These are phyloP conservation scores for Letharia lupina DNA, from an alignment of 495 filamentous ascomycete genomes.

Conservation along the genomic window DNA sequence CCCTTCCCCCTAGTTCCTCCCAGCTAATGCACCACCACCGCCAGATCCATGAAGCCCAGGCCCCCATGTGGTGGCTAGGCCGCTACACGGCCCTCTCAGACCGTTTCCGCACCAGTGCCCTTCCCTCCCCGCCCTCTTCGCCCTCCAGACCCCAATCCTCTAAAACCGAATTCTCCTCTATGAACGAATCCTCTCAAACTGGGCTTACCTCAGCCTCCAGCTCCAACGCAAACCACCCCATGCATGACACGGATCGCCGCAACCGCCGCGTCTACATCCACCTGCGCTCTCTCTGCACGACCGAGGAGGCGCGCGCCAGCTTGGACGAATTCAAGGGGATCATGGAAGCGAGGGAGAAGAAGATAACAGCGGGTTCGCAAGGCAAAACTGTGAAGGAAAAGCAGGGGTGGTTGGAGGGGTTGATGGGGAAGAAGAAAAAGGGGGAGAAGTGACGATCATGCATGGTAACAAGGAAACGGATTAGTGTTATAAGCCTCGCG, in stretches of 20 bases:
- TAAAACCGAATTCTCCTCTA: conserved; percentile 12
- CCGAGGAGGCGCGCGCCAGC: conserved; percentile 40
- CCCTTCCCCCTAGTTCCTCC: not conserved
- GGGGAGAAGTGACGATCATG: not conserved
- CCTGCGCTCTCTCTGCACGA: conserved; percentile 41
- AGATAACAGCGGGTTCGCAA: conserved; percentile 3
- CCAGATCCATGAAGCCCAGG: conserved; percentile 20
- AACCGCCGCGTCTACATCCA: conserved; percentile 40
- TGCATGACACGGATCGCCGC: conserved; percentile 36
- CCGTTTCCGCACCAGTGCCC: conserved; percentile 40
- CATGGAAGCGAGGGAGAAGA: conserved; percentile 21
- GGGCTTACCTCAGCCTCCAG: conserved; percentile 21
- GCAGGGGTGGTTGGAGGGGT: conserved; percentile 18
- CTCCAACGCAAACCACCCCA: conserved; percentile 9
- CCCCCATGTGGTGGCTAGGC: conserved; percentile 45
- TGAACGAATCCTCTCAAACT: conserved; percentile 25
- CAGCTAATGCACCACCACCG: conserved; percentile 16
- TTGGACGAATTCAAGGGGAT: conserved; percentile 29
- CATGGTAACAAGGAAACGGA: not conserved
- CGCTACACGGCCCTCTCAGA: conserved; percentile 48
- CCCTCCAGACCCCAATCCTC: conserved; percentile 14
- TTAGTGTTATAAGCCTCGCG: not conserved
- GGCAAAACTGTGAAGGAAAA: conserved; percentile 15
- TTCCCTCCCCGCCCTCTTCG: conserved; percentile 17
- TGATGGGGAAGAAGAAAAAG: conserved; percentile 20